Base-by-base conservation (phyloP, 345 rosid genomes). In the Dimocarpus longan region DNA sequence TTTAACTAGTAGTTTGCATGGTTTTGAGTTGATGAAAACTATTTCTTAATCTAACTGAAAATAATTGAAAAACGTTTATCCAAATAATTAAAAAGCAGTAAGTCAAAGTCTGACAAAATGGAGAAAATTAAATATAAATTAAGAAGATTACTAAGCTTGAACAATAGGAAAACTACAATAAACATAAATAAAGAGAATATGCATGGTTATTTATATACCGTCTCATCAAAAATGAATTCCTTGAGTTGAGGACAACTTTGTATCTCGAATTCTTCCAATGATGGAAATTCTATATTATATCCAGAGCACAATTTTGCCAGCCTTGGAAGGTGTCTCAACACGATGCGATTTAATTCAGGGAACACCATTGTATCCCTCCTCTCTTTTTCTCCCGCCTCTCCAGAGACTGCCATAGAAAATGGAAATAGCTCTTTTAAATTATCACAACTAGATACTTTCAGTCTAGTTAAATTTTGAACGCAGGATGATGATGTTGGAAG, bases 381-480 rank as follows among this genome's bases (percentile, higher is more conserved):
- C 0, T 50, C 56, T 67, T 32, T 63, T 50, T 13, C 56, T 3
- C 56, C 3, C 4, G 6, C 13, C 5, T 50, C 19, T 4, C 13
- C 6, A 1, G 6, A 12, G 56, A 50, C 0, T 15, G 15, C 5
- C 19, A 15, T 64, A 6, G 42, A 8, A 0, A 6, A 5, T 73
- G 3, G 0, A 18, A 73, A 11, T 13, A 57, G n/a, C 32, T 12
- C 7, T 59, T 21, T 59, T 59, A 73, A 5, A 5, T 60, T 59
- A 68, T 10, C 0, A 6, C 46, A 73, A 0, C 0, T 0, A 0
- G 0, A 0, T 5, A 59, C 13, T 5, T 6, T 59, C 54, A 73
- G 40, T 5, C n/a, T 11, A 10, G 18, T 50, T 50, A 50, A 50
- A 50, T 50, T 50, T 43, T 42, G 8, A 16, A 19, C 10, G n/a